Evolutionary conservation across 169 alveolate genomes (phyloP), one percentile per base, ranked within the genome.

Genomic region (Miamiensis avidus): DNA sequence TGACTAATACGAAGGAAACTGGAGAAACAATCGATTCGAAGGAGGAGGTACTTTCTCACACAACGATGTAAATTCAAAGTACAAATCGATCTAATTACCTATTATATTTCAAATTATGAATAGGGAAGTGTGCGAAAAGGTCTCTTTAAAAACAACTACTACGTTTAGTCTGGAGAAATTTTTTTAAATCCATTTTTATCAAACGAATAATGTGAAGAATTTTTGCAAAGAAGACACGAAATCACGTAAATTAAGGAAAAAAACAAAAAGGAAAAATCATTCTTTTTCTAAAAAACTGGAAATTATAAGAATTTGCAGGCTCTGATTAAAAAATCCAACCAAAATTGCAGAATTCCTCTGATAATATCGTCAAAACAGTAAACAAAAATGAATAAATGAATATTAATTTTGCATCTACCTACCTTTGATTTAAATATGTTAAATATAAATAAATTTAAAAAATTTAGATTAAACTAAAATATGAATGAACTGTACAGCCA

Each of bases 41-140:
- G 84, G 84, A n/a, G 84, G 76, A n/a, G 84, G 84, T n/a, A 79
- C 84, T 0, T 79, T 79, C 64, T 49, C 64, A 79, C 84, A 79
- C 29, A 0, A 79, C 31, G 69, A 31, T 29, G 84, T 79, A 77
- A 77, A 73, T 73, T 73, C 6, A 31, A 26, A 32, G 28, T 16
- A 25, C 64, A 29, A 31, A 27, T 20, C 6, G 28, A 31, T 64
- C 29, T 4, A n/a, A 28, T 25, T 49, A 49, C 15, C 0, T 0
- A 11, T 49, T 29, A 28, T 34, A 16, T 34, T 11, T 0, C 27
- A 29, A 79, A 32, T 64, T 49, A 49, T 27, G 0, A 0, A 49
- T 49, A 79, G 84, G 84, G 84, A 26, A 34, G 64, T 64, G 49
- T 79, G n/a, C 73, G 29, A 29, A 49, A 72, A 11, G 84, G 84